Evolutionary conservation across 2,329 filamentous ascomycete species (phyloP).

Genomic region (Claviceps sp.): DNA sequence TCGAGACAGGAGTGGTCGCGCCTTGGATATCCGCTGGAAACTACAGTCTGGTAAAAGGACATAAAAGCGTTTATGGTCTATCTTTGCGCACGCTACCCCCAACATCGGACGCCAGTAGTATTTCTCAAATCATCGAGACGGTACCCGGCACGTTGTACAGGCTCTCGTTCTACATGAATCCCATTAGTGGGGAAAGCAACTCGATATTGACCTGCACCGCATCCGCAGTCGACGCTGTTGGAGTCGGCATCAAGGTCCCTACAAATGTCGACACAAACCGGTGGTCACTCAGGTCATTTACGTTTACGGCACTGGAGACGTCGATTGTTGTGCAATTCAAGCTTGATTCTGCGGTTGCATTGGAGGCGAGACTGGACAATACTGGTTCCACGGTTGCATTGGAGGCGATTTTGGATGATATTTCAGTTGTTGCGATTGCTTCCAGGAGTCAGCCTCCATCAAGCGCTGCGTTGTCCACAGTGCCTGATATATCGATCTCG

Average conservation of each 20-base stretch:
- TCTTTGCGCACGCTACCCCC: neutral
- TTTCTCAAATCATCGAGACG: neutral
- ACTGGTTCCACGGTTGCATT: no score
- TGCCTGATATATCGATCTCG: neutral
- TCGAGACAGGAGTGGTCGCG: neutral
- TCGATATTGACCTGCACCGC: neutral
- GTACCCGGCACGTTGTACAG: neutral
- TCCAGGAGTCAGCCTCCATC: neutral
- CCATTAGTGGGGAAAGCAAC: neutral
- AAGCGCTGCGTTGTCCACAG: neutral
- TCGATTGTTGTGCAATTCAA: no score
- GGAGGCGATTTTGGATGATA: no score
- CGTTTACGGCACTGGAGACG: neutral
- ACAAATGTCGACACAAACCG: neutral
- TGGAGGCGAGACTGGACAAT: no score
- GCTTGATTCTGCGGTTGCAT: no score
- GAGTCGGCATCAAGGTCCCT: neutral
- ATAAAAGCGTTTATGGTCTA: neutral
- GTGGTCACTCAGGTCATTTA: neutral
- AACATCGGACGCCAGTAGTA: no score
- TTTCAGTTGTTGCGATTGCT: no score
- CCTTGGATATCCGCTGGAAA: neutral
- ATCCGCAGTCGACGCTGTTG: neutral
- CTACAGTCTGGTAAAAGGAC: neutral
- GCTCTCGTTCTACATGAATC: neutral